phyloP scores from a whole-genome alignment of 106 monocot genomes.

The Iris macrosiphon region DNA sequence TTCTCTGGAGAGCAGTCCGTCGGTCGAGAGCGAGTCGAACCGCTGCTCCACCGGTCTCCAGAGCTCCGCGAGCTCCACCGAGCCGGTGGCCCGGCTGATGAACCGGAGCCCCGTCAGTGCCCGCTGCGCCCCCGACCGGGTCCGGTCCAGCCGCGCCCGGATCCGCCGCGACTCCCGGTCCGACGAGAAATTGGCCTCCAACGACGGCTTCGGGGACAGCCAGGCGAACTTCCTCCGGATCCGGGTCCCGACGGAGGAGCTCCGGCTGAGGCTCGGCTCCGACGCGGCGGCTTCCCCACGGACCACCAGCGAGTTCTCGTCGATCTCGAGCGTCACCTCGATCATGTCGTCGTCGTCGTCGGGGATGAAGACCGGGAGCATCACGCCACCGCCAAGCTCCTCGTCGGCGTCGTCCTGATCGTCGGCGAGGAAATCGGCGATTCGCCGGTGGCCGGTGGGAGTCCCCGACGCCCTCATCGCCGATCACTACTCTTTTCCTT shows the following conservation, averaged over 20 bases:
- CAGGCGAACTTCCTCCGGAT: slow-evolving; percentile 69
- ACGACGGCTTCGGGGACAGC: slow-evolving; percentile 29
- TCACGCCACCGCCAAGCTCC: slow-evolving; percentile 7
- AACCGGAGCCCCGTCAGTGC: slow-evolving; percentile 74
- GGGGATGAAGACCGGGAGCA: slow-evolving; percentile 41
- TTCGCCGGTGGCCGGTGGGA: slow-evolving; percentile 30
- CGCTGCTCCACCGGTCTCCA: slow-evolving; percentile 65
- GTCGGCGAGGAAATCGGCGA: slow-evolving; percentile 46
- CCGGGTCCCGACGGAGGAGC: slow-evolving; percentile 59
- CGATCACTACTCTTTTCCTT: slow-evolving; percentile 1
- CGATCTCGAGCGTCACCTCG: slow-evolving; percentile 79
- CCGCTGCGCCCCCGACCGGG: slow-evolving; percentile 50
- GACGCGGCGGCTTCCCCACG: slow-evolving; percentile 45
- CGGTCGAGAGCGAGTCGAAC: slow-evolving; percentile 42
- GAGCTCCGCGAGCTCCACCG: slow-evolving; percentile 28
- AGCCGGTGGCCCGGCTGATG: slow-evolving; percentile 45
- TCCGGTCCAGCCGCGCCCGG: slow-evolving; percentile 51
- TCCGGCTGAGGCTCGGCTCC: slow-evolving; percentile 34
- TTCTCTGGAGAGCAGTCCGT: slow-evolving; percentile 64
- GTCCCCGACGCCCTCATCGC: slow-evolving; percentile 28
- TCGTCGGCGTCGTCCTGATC: slow-evolving; percentile 20
- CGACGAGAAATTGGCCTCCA: slow-evolving; percentile 3
- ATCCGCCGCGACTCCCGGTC: slow-evolving; percentile 47
- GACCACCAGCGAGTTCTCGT: slow-evolving; percentile 51
- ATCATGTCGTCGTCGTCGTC: slow-evolving; percentile 44